A percentile compares a stretch with the other conserved stretches of the same genome.
Evolutionary conservation across 2,329 filamentous ascomycete genomes (phyloP).

Genomic region (Arthrobotrys entomopaga): DNA sequence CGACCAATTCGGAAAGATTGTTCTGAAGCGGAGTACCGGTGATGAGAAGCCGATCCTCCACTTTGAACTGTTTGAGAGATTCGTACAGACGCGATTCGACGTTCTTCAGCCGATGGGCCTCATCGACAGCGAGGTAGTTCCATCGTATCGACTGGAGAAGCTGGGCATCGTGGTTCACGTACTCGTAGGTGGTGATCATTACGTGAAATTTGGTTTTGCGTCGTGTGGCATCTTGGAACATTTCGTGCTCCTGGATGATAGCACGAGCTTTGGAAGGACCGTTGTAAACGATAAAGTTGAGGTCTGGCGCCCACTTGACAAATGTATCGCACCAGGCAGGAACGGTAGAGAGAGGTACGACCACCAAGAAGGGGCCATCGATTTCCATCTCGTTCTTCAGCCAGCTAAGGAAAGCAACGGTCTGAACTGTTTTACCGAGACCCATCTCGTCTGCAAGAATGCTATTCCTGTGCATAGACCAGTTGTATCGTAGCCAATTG

Average conservation of each 20-base stretch:
- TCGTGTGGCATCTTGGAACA: constrained; percentile 84
- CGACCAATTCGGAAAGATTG: constrained; percentile 89
- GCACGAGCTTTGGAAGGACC: constrained; percentile 86
- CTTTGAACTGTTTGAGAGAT: constrained; percentile 83
- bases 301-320: constrained; percentile 91
- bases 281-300: constrained; percentile 97
- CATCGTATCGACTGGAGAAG: constrained; percentile 93
- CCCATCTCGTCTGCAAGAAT: constrained; percentile 99
- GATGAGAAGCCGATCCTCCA: constrained; percentile 89
- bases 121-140: constrained; percentile 96
- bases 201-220: constrained; percentile 96
- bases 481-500: constrained; percentile 96
- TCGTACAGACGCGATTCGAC: constrained; percentile 91
- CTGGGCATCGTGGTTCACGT: constrained; percentile 84
- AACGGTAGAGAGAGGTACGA: constrained; percentile 97
- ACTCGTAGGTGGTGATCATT: constrained; percentile 97
- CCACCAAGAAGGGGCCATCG: constrained; percentile 93
- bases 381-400: constrained; percentile 87
- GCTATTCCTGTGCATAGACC: constrained; percentile 92
- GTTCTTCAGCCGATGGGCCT: constrained; percentile 97
- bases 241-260: constrained; percentile 89
- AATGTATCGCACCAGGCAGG: constrained; percentile 99
- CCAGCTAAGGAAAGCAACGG: constrained; percentile 94
- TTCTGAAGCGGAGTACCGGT: constrained; percentile 98
- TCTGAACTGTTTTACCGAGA: constrained; percentile 96